Conservation (phyloP, 495 filamentous ascomycete genomes). For the Penicillium malachiteum region DNA sequence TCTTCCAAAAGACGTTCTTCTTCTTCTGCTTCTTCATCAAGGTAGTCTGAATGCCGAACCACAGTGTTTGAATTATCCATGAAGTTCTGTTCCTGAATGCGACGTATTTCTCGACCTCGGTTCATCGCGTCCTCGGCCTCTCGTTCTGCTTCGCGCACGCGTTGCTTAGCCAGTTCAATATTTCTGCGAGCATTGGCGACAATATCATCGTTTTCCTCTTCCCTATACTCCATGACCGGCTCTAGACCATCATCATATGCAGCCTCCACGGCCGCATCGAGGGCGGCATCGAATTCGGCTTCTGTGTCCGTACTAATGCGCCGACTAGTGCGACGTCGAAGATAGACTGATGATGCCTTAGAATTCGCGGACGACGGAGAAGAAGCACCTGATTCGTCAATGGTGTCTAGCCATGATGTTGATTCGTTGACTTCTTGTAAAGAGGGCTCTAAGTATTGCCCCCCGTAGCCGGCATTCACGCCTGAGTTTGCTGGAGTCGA, state of each 20-base stretch:
- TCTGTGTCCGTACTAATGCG: constrained; percentile 73
- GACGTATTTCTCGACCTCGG: constrained; percentile 41
- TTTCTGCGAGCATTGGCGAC: constrained; percentile 62
- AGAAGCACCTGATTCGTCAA: constrained; percentile 90
- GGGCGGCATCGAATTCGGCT: constrained; percentile 90
- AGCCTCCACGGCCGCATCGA: constrained; percentile 94
- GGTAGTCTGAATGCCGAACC: constrained; percentile 42
- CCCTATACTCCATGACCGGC: constrained; percentile 52
- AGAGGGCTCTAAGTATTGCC: constrained; percentile 29
- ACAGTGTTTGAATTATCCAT: constrained; percentile 29
- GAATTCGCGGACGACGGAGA: constrained; percentile 80
- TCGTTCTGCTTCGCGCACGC: constrained; percentile 72
- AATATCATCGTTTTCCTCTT: constrained; percentile 38
- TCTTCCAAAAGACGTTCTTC: constrained; percentile 91
- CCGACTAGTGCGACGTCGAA: constrained; percentile 65
- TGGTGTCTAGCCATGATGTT: constrained; percentile 93
- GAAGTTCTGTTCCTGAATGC: constrained; percentile 32
- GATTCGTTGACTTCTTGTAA: constrained; percentile 62
- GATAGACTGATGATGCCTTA: constrained; percentile 64
- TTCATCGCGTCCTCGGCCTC: constrained; percentile 68
- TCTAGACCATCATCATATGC: constrained; percentile 94
- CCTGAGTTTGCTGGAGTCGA: constrained; percentile 20
- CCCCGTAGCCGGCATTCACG: constrained; percentile 11
- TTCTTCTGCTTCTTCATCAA: constrained; percentile 80
- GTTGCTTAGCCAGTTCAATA: constrained; percentile 76